Evolutionary conservation across 139 green algal species (phyloP).

Genomic region (Parachlorella kessleri): DNA sequence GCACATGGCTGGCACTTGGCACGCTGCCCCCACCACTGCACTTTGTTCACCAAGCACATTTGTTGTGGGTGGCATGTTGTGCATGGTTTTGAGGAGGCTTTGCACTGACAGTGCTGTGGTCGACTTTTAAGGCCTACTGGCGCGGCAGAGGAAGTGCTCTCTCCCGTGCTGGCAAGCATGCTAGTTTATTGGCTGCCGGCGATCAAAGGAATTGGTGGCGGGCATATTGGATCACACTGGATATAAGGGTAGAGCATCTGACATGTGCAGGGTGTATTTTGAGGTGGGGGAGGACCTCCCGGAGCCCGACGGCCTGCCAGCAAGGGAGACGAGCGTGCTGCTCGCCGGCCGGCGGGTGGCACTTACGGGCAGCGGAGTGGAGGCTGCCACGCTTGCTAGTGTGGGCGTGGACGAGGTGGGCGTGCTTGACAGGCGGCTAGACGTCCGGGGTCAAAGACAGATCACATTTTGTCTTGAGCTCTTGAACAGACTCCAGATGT

Average conservation of each 20-base stretch:
- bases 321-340: constrained; percentile 7
- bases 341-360: neutral
- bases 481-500: too few species aligned
- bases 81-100: too few species aligned
- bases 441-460: neutral
- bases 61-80: neutral
- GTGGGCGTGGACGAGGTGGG: neutral
- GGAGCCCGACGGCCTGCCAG: neutral
- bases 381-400: neutral
- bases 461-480: too few species aligned
- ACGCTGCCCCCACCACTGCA: neutral
- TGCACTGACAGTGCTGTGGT: neutral
- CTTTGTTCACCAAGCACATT: too few species aligned
- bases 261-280: constrained; percentile 18
- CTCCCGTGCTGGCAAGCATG: too few species aligned
- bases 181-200: too few species aligned
- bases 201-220: too few species aligned
- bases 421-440: neutral
- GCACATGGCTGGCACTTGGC: neutral
- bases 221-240: too few species aligned
- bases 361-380: neutral
- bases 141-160: too few species aligned
- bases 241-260: too few species aligned
- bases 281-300: neutral
- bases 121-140: too few species aligned